Evolutionary conservation across 176 grass and related monocot species (phyloP).

Genomic region (Pharus latifolius): DNA sequence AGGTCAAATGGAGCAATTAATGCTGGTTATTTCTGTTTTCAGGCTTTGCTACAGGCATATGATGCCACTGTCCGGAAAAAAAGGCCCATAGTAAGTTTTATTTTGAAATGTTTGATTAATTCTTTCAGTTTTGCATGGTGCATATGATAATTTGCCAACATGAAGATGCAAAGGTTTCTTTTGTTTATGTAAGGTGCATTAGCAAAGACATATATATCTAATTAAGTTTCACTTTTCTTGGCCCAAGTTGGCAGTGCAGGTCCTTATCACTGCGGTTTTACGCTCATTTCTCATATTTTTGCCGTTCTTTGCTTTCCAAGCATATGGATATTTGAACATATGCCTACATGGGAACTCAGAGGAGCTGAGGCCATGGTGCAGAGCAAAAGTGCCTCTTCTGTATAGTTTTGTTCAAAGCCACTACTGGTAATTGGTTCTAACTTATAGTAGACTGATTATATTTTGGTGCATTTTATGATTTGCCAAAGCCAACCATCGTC

Average conservation of each 20-base stretch:
- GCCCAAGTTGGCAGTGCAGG: slow-evolving; percentile 43
- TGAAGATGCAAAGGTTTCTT: background rate
- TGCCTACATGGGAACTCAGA: slow-evolving; percentile 30
- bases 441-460: background rate
- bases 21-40: slow-evolving; percentile 98
- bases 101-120: background rate
- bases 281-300: slow-evolving; percentile 54
- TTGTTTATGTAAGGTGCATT: background rate
- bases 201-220: slow-evolving; percentile 1
- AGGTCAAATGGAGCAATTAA: slow-evolving; percentile 92
- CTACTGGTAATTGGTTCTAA: slow-evolving; percentile 65
- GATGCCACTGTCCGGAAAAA: slow-evolving; percentile 54
- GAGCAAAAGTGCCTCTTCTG: slow-evolving; percentile 59
- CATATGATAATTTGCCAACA: background rate
- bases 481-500: background rate
- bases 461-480: slow-evolving; percentile 7
- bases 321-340: slow-evolving; percentile 85
- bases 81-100: slow-evolving; percentile 40
- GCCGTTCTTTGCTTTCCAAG: slow-evolving; percentile 84
- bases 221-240: slow-evolving; percentile 19
- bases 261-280: slow-evolving; percentile 39
- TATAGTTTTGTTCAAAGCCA: slow-evolving; percentile 91
- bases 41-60: slow-evolving; percentile 66
- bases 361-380: slow-evolving; percentile 72
- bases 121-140: background rate